These are phyloP conservation scores for Botryosphaeria dothidea DNA, from an alignment of 2,329 filamentous ascomycete genomes.

Conservation along the genomic window DNA sequence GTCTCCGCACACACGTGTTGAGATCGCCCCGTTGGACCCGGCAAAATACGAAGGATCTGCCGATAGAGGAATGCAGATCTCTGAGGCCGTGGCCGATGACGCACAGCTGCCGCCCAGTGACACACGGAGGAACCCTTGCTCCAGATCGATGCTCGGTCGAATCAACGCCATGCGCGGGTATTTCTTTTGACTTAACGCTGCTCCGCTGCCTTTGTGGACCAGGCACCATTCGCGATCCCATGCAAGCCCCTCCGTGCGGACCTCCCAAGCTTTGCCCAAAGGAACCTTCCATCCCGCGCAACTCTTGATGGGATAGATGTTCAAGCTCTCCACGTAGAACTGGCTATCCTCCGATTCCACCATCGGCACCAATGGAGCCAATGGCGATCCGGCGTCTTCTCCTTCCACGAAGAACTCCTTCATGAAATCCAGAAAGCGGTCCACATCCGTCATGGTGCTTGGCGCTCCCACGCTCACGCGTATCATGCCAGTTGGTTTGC, in stretches of 20 bases:
- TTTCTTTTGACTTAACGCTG: slow-evolving; percentile 83
- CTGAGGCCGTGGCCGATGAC: slow-evolving; percentile 30
- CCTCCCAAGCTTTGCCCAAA: slow-evolving; percentile 65
- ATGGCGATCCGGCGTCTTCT: slow-evolving; percentile 22
- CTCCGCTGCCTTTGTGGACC: slow-evolving; percentile 80
- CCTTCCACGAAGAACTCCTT: slow-evolving; percentile 46
- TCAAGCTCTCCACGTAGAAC: slow-evolving; percentile 49
- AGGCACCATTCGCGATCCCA: slow-evolving; percentile 99
- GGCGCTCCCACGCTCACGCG: slow-evolving; percentile 86
- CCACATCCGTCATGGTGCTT: slow-evolving; percentile 76
- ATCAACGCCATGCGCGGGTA: slow-evolving; percentile 87
- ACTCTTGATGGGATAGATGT: slow-evolving; percentile 91
- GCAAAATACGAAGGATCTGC: slow-evolving; percentile 63
- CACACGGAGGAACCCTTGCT: slow-evolving; percentile 65
- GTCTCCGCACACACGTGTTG: slow-evolving; percentile 80
- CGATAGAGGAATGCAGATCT: slow-evolving; percentile 60
- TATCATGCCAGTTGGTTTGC: slow-evolving; percentile 85
- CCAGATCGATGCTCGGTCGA: slow-evolving; percentile 71
- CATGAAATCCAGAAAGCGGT: slow-evolving; percentile 70
- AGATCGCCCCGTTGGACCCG: slow-evolving; percentile 27
- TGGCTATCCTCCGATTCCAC: slow-evolving; percentile 27
- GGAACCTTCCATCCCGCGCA: slow-evolving; percentile 79
- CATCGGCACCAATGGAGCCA: slow-evolving; percentile 5
- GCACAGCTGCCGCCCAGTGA: slow-evolving; percentile 46
- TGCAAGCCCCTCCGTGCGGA: slow-evolving; percentile 77